phyloP scores from a whole-genome alignment of 768 basidiomycete species.

The Punctularia strigosozonata region DNA sequence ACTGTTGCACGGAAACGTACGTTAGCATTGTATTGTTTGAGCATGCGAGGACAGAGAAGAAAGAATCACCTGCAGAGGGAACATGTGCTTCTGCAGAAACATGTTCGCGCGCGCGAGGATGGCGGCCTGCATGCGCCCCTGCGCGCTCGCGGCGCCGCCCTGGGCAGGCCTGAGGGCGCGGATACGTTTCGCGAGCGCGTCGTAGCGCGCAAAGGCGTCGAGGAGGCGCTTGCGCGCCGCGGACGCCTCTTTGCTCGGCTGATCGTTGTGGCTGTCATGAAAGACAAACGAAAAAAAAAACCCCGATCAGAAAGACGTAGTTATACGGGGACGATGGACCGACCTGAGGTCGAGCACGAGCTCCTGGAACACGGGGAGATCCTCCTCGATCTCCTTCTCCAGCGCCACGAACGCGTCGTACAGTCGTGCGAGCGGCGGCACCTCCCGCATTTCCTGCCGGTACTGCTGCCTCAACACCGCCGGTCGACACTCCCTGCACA shows the following conservation, averaged over 20 bases:
- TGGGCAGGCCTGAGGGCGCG: conserved; percentile 57
- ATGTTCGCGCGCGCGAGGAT: conserved; percentile 64
- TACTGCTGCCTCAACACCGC: conserved; percentile 80
- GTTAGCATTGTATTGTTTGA: not conserved
- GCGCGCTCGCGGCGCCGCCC: conserved; percentile 52
- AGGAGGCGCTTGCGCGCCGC: conserved; percentile 70
- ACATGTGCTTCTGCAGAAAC: conserved; percentile 88
- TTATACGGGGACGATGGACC: conserved; percentile 6
- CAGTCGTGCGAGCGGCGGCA: conserved; percentile 54
- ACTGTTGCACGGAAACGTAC: conserved; percentile 14
- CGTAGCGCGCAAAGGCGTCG: conserved; percentile 81
- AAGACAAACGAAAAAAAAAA: not conserved
- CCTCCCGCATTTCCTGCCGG: conserved; percentile 43
- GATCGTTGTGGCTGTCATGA: conserved; percentile 25
- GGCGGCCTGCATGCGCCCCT: conserved; percentile 76
- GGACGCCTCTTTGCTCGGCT: conserved; percentile 56
- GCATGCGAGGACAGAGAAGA: not conserved
- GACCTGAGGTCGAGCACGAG: conserved; percentile 62
- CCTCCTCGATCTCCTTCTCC: conserved; percentile 84
- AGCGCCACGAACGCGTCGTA: conserved; percentile 65
- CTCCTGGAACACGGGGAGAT: conserved; percentile 83
- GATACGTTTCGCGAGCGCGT: conserved; percentile 79
- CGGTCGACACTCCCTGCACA: conserved; percentile 77
- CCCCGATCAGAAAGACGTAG: no score
- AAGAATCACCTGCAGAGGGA: conserved; percentile 56